phyloP scores from a whole-genome alignment of 805 yeast genomes.

The Ogataea degrootiae region DNA sequence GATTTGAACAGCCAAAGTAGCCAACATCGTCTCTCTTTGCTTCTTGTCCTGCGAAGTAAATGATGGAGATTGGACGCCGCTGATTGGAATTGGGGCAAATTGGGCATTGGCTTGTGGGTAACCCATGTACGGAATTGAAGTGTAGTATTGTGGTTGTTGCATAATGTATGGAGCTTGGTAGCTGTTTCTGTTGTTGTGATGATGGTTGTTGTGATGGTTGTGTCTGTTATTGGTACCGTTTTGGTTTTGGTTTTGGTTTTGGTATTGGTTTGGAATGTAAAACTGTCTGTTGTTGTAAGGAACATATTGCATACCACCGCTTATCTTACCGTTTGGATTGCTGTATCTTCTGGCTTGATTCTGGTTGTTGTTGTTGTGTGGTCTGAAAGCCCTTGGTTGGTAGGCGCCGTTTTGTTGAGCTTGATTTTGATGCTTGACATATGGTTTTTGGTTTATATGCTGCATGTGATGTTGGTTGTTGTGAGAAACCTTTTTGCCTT shows the following conservation, averaged over 20 bases:
- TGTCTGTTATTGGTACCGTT: slow-evolving; percentile 10
- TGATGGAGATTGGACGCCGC: slow-evolving; percentile 17
- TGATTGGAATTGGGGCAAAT: slow-evolving; percentile 13
- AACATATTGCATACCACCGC: slow-evolving; percentile 17
- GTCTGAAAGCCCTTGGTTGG: slow-evolving; percentile 20
- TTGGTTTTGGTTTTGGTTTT: slow-evolving; percentile 16
- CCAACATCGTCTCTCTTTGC: slow-evolving; percentile 18
- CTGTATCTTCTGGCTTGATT: slow-evolving; percentile 19
- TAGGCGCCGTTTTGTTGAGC: slow-evolving; percentile 11
- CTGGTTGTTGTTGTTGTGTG: slow-evolving; percentile 9
- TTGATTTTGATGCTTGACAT: slow-evolving; percentile 7
- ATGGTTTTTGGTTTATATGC: slow-evolving; percentile 7
- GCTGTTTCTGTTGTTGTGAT: slow-evolving; percentile 14
- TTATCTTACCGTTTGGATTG: slow-evolving; percentile 17
- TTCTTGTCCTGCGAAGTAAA: slow-evolving; percentile 16
- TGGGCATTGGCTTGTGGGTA: slow-evolving; percentile 12
- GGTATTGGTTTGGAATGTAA: slow-evolving; percentile 20
- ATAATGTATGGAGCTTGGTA: slow-evolving; percentile 20
- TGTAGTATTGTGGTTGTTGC: slow-evolving; percentile 20
- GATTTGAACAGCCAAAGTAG: slow-evolving; percentile 49
- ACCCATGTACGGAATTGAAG: slow-evolving; percentile 23
- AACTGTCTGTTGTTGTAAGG: slow-evolving; percentile 21
- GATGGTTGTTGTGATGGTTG: slow-evolving; percentile 6
- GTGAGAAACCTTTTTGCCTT: neutral
- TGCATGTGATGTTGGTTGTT: slow-evolving; percentile 5